phyloP scores from a whole-genome alignment of 441 rosid genomes.

The Aleurites moluccanus region DNA sequence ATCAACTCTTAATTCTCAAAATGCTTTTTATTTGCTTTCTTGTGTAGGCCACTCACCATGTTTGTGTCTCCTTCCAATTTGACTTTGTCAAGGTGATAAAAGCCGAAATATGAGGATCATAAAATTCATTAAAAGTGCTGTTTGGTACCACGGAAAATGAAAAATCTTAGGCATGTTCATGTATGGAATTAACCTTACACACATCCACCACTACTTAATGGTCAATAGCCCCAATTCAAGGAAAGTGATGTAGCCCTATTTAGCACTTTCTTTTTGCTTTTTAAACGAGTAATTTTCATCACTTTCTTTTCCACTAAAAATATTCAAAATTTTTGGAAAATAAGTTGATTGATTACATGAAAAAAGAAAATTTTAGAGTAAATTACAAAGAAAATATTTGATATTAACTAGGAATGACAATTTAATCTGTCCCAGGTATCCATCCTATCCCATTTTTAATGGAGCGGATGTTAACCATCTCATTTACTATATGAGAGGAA shows the following conservation, averaged over 20 bases:
- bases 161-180: not conserved
- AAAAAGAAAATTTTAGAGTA: no score
- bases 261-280: not conserved
- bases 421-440: no score
- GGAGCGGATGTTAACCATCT: no score
- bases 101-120: slow-evolving; percentile 33
- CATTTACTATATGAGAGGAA: no score
- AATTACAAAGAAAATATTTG: no score
- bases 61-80: slow-evolving; percentile 27
- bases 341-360: no score
- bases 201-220: not conserved
- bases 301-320: not conserved
- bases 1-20: slow-evolving; percentile 9
- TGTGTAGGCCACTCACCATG: slow-evolving; percentile 39
- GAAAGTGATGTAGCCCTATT: not conserved
- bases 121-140: slow-evolving; percentile 22
- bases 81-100: slow-evolving; percentile 22
- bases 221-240: not conserved
- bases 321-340: not conserved
- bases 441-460: no score
- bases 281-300: not conserved
- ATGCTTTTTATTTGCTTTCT: slow-evolving; percentile 26
- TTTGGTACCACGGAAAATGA: slow-evolving; percentile 29
- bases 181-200: not conserved
- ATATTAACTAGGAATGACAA: no score